Conservation (phyloP, 352 stramenopile genomes). For the Globisporangium yorkense region DNA sequence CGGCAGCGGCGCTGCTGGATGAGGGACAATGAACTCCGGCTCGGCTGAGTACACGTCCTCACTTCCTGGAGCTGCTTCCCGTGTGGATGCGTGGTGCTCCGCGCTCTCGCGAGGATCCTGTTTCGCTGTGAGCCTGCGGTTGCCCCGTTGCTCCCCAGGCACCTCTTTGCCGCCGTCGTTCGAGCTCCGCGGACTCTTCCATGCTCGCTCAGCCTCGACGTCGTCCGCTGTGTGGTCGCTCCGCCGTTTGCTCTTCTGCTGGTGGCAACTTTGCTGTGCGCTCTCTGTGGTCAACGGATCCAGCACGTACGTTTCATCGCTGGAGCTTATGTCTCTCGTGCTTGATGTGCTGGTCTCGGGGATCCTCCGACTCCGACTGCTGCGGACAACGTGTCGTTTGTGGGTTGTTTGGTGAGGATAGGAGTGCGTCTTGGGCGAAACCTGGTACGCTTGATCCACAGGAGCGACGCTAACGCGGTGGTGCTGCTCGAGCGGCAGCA, state of each 20-base stretch:
- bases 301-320: not conserved
- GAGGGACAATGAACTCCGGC: not conserved
- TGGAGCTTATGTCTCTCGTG: not conserved
- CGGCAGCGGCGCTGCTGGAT: not conserved
- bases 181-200: slow-evolving; percentile 12
- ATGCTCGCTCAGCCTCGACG: not conserved
- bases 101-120: not conserved
- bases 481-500: slow-evolving; percentile 5
- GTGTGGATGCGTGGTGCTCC: not conserved
- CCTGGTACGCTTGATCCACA: slow-evolving; percentile 6
- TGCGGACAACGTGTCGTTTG: not conserved
- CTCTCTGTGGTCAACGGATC: not conserved
- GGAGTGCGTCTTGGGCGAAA: not conserved
- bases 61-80: not conserved
- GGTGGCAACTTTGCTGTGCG: not conserved
- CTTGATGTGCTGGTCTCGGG: not conserved
- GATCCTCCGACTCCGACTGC: slow-evolving; percentile 4
- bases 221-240: slow-evolving; percentile 1
- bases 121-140: not conserved
- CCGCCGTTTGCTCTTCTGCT: slow-evolving; percentile 9
- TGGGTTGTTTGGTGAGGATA: not conserved
- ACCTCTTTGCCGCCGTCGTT: not conserved
- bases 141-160: not conserved
- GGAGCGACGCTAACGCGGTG: slow-evolving; percentile 5
- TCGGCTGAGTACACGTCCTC: slow-evolving; percentile 3